These are phyloP conservation scores for Tulasnella sp. DNA, from an alignment of 768 basidiomycete species.

Conservation along the genomic window DNA sequence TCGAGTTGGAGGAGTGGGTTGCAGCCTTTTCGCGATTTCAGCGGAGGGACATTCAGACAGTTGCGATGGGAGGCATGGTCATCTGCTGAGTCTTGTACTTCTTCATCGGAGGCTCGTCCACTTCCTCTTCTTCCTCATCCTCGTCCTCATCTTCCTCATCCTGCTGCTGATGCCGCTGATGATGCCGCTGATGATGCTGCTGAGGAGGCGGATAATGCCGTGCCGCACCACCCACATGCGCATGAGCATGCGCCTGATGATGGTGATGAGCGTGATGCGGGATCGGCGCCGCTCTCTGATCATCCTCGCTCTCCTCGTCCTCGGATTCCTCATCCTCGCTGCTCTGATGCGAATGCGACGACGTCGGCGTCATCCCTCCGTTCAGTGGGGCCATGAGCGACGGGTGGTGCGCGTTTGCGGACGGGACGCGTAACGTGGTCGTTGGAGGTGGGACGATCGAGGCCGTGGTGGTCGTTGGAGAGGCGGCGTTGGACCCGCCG, in stretches of 20 bases:
- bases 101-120: constrained; percentile 20
- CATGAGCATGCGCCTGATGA: constrained; percentile 2
- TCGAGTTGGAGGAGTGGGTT: background rate
- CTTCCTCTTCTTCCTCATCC: constrained; percentile 17
- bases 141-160: constrained; percentile 17
- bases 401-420: background rate
- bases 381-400: background rate
- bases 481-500: background rate
- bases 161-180: background rate
- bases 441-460: background rate
- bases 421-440: background rate
- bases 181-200: no score
- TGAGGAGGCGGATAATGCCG: no score
- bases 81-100: constrained; percentile 20
- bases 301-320: constrained; percentile 13
- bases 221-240: background rate
- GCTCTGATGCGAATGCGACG: constrained; percentile 4
- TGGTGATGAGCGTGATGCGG: background rate
- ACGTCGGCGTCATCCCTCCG: background rate
- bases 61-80: background rate
- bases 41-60: background rate
- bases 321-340: constrained; percentile 20
- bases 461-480: background rate
- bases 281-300: constrained; percentile 16
- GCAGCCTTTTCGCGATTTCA: background rate